A percentile compares a stretch with the other conserved stretches of the same genome.
These are phyloP conservation scores for Flaveria sonorensis DNA, from an alignment of 129 eudicot species.

Conservation along the genomic window DNA sequence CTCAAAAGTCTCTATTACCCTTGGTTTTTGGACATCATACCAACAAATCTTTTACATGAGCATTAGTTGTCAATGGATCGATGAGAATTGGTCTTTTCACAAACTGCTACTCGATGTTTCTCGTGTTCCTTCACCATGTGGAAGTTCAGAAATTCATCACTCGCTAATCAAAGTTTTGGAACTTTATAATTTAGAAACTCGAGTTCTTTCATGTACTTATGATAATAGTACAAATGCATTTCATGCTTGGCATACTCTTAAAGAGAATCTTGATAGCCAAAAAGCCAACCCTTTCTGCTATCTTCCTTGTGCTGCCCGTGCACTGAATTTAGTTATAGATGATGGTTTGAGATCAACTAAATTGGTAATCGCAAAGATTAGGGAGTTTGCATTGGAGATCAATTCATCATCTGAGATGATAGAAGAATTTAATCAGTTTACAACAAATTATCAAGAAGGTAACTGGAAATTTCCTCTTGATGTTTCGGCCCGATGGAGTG, in stretches of 20 bases:
- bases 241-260: conserved; percentile 75
- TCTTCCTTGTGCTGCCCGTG: conserved; percentile 84
- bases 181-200: conserved; percentile 61
- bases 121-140: conserved; percentile 84
- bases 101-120: conserved; percentile 78
- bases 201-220: conserved; percentile 83
- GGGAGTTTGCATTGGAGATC: conserved; percentile 84
- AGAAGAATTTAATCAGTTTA: conserved; percentile 66
- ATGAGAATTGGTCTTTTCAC: conserved; percentile 80
- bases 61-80: conserved; percentile 88
- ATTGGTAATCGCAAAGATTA: conserved; percentile 59
- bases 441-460: conserved; percentile 75
- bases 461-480: conserved; percentile 89
- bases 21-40: conserved; percentile 90
- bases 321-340: conserved; percentile 63
- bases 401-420: conserved; percentile 67
- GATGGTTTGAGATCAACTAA: conserved; percentile 77
- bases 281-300: conserved; percentile 71
- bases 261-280: conserved; percentile 85
- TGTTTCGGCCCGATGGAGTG: conserved; percentile 89
- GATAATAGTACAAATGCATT: conserved; percentile 69
- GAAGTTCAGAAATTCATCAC: conserved; percentile 61
- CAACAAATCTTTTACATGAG: conserved; percentile 82
- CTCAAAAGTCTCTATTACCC: conserved; percentile 80
- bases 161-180: conserved; percentile 60